Percentiles rank a stretch among this genome's conserved stretches.
phyloP scores from a whole-genome alignment of 306 rosid species.

The Castanospermum australe region DNA sequence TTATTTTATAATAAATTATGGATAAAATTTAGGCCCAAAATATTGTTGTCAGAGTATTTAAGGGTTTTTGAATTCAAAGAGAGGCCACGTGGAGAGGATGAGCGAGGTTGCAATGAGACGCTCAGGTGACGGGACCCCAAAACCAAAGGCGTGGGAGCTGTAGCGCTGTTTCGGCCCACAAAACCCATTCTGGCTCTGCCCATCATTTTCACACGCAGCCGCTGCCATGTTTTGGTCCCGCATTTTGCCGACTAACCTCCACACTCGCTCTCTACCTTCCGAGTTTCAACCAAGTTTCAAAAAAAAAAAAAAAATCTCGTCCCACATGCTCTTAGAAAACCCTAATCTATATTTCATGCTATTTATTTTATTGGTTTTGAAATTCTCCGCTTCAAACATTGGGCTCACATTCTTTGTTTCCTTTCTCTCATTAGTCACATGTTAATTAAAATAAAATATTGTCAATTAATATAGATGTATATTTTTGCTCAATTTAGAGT shows the following conservation, averaged over 20 bases:
- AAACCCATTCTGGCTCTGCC: slow-evolving; percentile 55
- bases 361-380: neutral
- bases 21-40: no score
- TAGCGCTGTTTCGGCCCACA: slow-evolving; percentile 45
- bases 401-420: no score
- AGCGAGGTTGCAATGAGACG: slow-evolving; percentile 1
- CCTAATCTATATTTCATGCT: neutral
- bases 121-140: neutral
- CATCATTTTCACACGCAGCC: slow-evolving; percentile 21
- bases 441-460: no score
- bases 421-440: no score
- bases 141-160: slow-evolving; percentile 35
- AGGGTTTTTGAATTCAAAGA: no score
- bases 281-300: no score
- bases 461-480: no score
- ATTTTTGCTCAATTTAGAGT: no score
- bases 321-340: neutral
- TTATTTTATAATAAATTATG: no score
- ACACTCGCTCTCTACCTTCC: slow-evolving; percentile 10
- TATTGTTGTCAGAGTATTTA: no score
- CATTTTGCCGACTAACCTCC: slow-evolving; percentile 26
- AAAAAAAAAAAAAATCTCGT: neutral
- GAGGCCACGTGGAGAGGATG: slow-evolving; percentile 49
- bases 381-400: neutral
- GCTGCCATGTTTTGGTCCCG: slow-evolving; percentile 32